Conservation (phyloP, 495 filamentous ascomycete species). For the Podospora tetraspora region DNA sequence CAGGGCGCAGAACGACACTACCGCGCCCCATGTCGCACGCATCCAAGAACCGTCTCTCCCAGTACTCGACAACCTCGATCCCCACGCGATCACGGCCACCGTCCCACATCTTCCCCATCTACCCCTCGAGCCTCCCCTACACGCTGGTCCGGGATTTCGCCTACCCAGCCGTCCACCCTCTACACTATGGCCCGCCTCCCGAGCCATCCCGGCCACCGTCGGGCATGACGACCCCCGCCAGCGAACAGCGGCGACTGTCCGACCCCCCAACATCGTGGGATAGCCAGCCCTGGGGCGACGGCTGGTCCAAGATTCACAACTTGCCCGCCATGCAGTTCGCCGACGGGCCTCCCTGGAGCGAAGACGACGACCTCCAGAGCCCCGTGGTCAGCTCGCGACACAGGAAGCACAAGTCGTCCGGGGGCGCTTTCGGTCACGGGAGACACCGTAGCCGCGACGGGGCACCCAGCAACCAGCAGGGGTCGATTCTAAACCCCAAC, state of each 20-base stretch:
- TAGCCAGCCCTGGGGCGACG: conserved; percentile 39
- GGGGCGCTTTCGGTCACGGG: conserved; percentile 43
- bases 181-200: conserved; percentile 91
- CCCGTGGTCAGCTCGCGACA: conserved; percentile 75
- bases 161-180: conserved; percentile 72
- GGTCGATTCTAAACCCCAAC: conserved; percentile 37
- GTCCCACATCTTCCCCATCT: conserved; percentile 73
- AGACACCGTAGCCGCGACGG: conserved; percentile 37
- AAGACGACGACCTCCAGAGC: conserved; percentile 92
- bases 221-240: conserved; percentile 76
- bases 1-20: conserved; percentile 50
- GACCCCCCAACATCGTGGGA: conserved; percentile 68
- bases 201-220: conserved; percentile 63
- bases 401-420: conserved; percentile 75
- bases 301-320: conserved; percentile 50
- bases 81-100: conserved; percentile 67
- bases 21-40: conserved; percentile 66
- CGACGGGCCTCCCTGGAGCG: conserved; percentile 93
- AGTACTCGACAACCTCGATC: conserved; percentile 66
- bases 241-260: conserved; percentile 73
- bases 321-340: conserved; percentile 80
- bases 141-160: conserved; percentile 93
- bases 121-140: conserved; percentile 84
- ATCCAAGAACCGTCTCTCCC: conserved; percentile 62
- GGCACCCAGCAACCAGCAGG: conserved; percentile 27